Percentiles rank a stretch among this genome's conserved stretches.
phyloP scores from a whole-genome alignment of 2,329 filamentous ascomycete species.

The Scleromitrula shiraiana region DNA sequence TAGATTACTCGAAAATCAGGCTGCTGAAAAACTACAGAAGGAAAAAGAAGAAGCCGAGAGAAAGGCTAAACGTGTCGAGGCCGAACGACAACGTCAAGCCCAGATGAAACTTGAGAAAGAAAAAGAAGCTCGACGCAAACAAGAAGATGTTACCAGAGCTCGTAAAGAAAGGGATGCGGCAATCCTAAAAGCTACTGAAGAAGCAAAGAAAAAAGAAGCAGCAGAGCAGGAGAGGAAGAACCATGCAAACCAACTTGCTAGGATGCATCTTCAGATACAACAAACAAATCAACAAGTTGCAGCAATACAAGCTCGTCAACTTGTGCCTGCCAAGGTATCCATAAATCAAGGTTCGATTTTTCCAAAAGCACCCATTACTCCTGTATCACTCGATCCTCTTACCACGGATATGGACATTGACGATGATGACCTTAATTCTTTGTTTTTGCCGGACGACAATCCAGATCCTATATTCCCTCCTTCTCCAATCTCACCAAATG shows the following conservation, averaged over 20 bases:
- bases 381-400: not conserved
- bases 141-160: conserved; percentile 6
- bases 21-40: conserved; percentile 6
- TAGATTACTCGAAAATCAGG: not conserved
- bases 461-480: too few relatives aligned
- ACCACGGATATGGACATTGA: not conserved
- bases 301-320: not conserved
- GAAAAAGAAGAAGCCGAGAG: conserved; percentile 6
- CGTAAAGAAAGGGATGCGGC: conserved; percentile 9
- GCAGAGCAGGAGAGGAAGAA: conserved; percentile 1
- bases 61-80: conserved; percentile 7
- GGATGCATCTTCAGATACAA: not conserved
- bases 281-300: not conserved
- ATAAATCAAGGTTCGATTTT: not conserved
- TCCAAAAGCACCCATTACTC: not conserved
- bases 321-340: not conserved
- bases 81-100: conserved; percentile 7
- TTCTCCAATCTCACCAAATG: not conserved
- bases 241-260: not conserved
- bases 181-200: not conserved
- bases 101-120: not conserved
- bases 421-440: conserved; percentile 10
- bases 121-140: conserved; percentile 6
- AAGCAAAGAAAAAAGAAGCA: conserved; percentile 1
- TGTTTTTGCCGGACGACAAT: conserved; percentile 14